A percentile compares a stretch with the other conserved stretches of the same genome.
Evolutionary conservation across 768 basidiomycete genomes (phyloP).

Genomic region (Leccinellum albellum): DNA sequence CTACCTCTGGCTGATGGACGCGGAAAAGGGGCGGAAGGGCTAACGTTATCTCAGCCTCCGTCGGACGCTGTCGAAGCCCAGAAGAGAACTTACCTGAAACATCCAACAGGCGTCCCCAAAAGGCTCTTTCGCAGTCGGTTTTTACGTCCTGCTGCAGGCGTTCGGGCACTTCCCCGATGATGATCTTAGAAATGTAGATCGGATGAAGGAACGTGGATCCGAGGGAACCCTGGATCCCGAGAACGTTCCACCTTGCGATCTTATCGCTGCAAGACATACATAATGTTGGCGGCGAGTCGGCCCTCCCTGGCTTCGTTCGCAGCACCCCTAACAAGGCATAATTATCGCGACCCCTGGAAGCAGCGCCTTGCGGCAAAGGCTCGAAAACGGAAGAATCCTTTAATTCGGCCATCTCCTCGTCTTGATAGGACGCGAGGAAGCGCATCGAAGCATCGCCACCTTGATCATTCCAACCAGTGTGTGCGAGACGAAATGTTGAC

Average conservation of each 20-base stretch:
- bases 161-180: constrained; percentile 68
- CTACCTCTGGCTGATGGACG: constrained; percentile 48
- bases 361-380: constrained; percentile 33
- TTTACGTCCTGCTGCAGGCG: constrained; percentile 38
- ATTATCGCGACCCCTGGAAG: constrained; percentile 75
- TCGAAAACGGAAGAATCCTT: constrained; percentile 49
- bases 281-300: constrained; percentile 77
- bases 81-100: constrained; percentile 35
- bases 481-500: neutral
- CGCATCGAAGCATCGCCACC: constrained; percentile 90
- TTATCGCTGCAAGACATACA: constrained; percentile 97
- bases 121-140: constrained; percentile 66
- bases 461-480: constrained; percentile 28
- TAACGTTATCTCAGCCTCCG: constrained; percentile 16
- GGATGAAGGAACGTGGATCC: constrained; percentile 52
- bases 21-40: constrained; percentile 47
- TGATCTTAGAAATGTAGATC: constrained; percentile 59
- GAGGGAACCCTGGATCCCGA: constrained; percentile 85
- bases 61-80: neutral
- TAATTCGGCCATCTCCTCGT: constrained; percentile 63
- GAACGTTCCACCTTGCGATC: constrained; percentile 79
- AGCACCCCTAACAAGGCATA: constrained; percentile 73
- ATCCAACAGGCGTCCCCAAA: constrained; percentile 52
- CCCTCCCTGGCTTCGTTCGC: constrained; percentile 91
- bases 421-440: constrained; percentile 70